Evolutionary conservation across 2,329 filamentous ascomycete genomes (phyloP).

Genomic region (Exophiala sideris): DNA sequence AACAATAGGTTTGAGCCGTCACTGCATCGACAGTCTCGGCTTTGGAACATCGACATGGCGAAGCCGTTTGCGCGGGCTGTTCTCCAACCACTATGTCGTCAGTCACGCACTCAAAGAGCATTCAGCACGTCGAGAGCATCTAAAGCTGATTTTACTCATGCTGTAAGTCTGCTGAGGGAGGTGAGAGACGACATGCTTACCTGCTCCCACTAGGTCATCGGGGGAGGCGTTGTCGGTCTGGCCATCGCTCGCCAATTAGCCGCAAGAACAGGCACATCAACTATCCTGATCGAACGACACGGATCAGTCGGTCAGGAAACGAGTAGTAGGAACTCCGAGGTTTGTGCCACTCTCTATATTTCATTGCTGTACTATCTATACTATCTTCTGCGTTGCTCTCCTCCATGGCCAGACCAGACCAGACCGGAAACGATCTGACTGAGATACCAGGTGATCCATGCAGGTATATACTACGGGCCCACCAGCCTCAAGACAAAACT

Average conservation of each 20-base stretch:
- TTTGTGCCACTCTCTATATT: constrained; percentile 30
- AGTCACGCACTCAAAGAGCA: constrained; percentile 2
- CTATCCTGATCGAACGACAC: constrained; percentile 79
- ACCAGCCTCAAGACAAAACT: constrained; percentile 75
- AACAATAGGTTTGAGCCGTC: no score
- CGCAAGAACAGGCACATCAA: constrained; percentile 56
- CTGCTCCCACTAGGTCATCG: constrained; percentile 51
- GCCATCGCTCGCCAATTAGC: constrained; percentile 73
- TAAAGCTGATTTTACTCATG: constrained; percentile 61
- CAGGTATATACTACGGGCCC: constrained; percentile 83
- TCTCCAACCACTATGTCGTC: background rate
- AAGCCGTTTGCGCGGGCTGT: background rate
- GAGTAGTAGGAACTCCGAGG: constrained; percentile 84
- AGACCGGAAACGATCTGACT: background rate
- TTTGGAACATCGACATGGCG: background rate
- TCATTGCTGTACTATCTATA: no score
- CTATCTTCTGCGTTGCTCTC: no score
- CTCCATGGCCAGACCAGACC: background rate
- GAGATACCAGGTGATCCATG: constrained; percentile 78
- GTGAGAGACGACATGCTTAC: background rate
- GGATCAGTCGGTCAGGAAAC: constrained; percentile 75
- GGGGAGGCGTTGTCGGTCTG: constrained; percentile 73
- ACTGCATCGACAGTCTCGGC: background rate
- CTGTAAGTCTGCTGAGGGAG: constrained; percentile 36
- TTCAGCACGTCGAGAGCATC: constrained; percentile 44